phyloP scores from a whole-genome alignment of 345 rosid species.

The Gossypium thurberi region DNA sequence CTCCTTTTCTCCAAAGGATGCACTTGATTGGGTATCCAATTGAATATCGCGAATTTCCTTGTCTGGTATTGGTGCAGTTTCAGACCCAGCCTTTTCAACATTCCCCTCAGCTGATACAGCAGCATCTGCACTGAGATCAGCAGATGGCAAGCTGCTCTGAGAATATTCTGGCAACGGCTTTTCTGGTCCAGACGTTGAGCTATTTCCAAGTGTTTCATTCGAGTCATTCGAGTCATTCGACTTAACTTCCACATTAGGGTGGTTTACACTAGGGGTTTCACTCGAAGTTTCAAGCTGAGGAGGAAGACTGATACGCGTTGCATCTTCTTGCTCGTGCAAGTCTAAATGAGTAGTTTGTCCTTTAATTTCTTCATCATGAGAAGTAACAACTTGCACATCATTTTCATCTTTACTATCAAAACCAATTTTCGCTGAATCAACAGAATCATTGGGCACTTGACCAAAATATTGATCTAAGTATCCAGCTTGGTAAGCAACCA shows the following conservation, averaged over 20 bases:
- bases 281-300: slow-evolving; percentile 28
- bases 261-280: slow-evolving; percentile 23
- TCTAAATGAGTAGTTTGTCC: slow-evolving; percentile 21
- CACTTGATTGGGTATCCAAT: slow-evolving; percentile 20
- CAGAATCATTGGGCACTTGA: slow-evolving; percentile 25
- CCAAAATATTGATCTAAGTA: slow-evolving; percentile 47
- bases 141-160: slow-evolving; percentile 16
- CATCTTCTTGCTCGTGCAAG: slow-evolving; percentile 28
- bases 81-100: slow-evolving; percentile 29
- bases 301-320: slow-evolving; percentile 18
- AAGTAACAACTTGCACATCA: slow-evolving; percentile 16
- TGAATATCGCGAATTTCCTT: slow-evolving; percentile 30
- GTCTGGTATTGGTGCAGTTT: slow-evolving; percentile 23
- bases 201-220: slow-evolving; percentile 33
- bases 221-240: slow-evolving; percentile 36
- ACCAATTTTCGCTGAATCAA: slow-evolving; percentile 20
- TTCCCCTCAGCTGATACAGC: slow-evolving; percentile 22
- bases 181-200: slow-evolving; percentile 25
- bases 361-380: slow-evolving; percentile 30
- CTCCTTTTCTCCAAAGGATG: slow-evolving; percentile 21
- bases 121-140: slow-evolving; percentile 26
- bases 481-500: slow-evolving; percentile 53
- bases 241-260: slow-evolving; percentile 21
- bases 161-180: slow-evolving; percentile 21
- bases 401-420: slow-evolving; percentile 20